phyloP scores from a whole-genome alignment of 164 flowering plant species.

The Tinospora cordifolia region DNA sequence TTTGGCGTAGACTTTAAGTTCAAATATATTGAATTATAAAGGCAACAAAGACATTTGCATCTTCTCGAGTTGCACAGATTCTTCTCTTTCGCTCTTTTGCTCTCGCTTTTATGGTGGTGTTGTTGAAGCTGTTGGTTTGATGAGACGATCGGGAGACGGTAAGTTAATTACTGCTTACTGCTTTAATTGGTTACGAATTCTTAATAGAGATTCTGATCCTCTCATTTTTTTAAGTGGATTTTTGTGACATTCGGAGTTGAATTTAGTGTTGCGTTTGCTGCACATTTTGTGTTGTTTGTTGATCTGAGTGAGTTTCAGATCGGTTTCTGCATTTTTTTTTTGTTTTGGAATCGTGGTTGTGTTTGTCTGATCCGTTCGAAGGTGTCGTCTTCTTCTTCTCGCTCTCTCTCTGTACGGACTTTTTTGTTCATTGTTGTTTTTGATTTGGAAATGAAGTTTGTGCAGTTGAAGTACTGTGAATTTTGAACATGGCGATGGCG shows the following conservation, averaged over 20 bases:
- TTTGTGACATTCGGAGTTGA: not conserved
- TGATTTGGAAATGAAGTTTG: not conserved
- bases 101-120: not conserved
- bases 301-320: not conserved
- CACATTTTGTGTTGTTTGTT: not conserved
- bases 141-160: no score
- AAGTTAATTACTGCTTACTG: no score
- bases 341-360: not conserved
- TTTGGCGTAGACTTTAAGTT: slow-evolving; percentile 19
- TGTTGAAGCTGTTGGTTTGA: not conserved
- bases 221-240: not conserved
- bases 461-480: not conserved
- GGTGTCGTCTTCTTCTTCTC: not conserved
- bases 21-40: slow-evolving; percentile 3
- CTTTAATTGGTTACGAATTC: no score
- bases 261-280: not conserved
- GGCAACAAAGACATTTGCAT: not conserved
- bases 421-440: not conserved
- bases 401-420: no score
- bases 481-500: not conserved
- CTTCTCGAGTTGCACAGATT: not conserved
- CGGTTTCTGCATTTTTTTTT: not conserved
- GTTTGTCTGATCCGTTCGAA: slow-evolving; percentile 4
- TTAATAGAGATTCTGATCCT: no score
- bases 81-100: slow-evolving; percentile 1